Conservation (phyloP, 148 eudicot genomes). For the Mesembryanthemum crystallinum region DNA sequence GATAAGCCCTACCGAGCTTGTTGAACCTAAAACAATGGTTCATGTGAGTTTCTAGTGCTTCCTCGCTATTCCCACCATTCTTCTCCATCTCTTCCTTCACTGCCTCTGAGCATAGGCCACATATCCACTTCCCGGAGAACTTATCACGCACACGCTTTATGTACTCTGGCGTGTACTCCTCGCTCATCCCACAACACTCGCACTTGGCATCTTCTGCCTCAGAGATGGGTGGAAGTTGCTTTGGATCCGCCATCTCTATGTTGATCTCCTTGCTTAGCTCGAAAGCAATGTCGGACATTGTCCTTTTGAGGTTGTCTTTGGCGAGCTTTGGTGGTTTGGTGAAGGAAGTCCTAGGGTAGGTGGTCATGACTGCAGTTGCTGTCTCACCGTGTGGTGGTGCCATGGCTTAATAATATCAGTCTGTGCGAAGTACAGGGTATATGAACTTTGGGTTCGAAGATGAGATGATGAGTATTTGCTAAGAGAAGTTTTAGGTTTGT, state of each 20-base stretch:
- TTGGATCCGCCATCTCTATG: slow-evolving; percentile 18
- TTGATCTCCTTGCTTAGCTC: slow-evolving; percentile 45
- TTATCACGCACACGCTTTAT: slow-evolving; percentile 43
- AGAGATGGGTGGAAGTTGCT: slow-evolving; percentile 45
- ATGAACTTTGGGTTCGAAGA: not conserved
- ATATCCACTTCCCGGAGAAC: slow-evolving; percentile 65
- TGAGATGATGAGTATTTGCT: too few relatives aligned
- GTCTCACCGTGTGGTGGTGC: slow-evolving; percentile 75
- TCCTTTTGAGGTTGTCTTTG: slow-evolving; percentile 48
- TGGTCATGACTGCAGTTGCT: slow-evolving; percentile 3
- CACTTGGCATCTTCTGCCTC: slow-evolving; percentile 75
- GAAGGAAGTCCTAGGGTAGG: slow-evolving; percentile 23
- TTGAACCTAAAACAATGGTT: slow-evolving; percentile 74
- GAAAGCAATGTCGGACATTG: slow-evolving; percentile 63
- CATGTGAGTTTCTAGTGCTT: slow-evolving; percentile 64
- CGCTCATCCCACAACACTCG: slow-evolving; percentile 86
- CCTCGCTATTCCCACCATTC: slow-evolving; percentile 42
- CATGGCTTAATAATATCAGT: slow-evolving; percentile 27
- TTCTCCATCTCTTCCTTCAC: slow-evolving; percentile 68
- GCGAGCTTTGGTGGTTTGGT: slow-evolving; percentile 40
- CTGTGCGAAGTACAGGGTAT: too few relatives aligned
- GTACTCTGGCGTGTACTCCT: slow-evolving; percentile 78
- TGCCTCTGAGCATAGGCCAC: slow-evolving; percentile 63
- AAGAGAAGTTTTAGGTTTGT: not conserved
- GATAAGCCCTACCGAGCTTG: slow-evolving; percentile 69